phyloP scores from a whole-genome alignment of 1,139 yeast species.

The Hanseniaspora sp. region DNA sequence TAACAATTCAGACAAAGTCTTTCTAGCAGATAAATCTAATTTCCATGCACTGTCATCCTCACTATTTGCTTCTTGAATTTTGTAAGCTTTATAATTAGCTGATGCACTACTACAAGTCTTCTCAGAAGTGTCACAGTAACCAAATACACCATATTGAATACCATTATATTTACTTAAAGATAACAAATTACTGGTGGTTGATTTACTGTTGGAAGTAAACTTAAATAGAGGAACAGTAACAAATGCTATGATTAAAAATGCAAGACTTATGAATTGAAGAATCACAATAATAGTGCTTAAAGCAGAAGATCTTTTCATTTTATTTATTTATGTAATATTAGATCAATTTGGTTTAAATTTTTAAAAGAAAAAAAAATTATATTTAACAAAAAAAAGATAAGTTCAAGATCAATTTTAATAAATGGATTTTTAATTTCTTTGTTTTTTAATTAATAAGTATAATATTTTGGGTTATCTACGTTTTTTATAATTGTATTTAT shows the following conservation, averaged over 20 bases:
- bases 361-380: too few relatives aligned
- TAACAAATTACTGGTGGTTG: constrained; percentile 25
- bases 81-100: constrained; percentile 39
- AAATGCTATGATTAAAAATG: constrained; percentile 43
- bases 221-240: constrained; percentile 55
- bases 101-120: constrained; percentile 41
- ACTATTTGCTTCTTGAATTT: constrained; percentile 19
- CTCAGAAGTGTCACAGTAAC: constrained; percentile 44
- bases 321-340: not conserved
- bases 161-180: constrained; percentile 42
- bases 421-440: too few relatives aligned
- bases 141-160: constrained; percentile 73
- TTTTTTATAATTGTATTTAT: too few relatives aligned
- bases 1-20: constrained; percentile 56
- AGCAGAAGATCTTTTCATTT: constrained; percentile 9
- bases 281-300: constrained; percentile 26
- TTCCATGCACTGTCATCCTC: constrained; percentile 35
- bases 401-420: too few relatives aligned
- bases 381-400: too few relatives aligned
- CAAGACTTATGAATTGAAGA: constrained; percentile 33
- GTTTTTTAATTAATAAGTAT: too few relatives aligned
- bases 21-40: constrained; percentile 46
- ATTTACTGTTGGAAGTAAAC: constrained; percentile 9
- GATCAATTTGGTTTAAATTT: not conserved
- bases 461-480: too few relatives aligned